Conservation (phyloP, 108 stramenopile species). For the Conticribra weissflogii region DNA sequence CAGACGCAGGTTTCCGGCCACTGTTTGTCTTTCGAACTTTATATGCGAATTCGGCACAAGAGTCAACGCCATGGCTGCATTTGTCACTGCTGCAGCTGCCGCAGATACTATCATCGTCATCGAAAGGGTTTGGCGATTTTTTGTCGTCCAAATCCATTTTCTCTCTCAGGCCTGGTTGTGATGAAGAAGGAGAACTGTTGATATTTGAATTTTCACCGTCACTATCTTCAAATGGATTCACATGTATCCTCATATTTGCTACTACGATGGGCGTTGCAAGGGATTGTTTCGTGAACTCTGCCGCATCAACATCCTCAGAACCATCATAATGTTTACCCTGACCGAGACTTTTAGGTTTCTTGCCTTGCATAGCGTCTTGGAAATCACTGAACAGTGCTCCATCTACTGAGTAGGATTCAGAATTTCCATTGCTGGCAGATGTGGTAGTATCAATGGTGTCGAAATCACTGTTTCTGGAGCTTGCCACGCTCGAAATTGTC, state of each 20-base stretch:
- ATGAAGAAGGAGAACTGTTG: not conserved
- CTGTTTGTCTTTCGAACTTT: constrained; percentile 5
- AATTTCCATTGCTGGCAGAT: not conserved
- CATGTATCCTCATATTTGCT: not conserved
- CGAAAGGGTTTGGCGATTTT: constrained; percentile 1
- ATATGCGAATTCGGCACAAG: not conserved
- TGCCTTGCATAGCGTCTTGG: not conserved
- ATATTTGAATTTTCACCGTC: not conserved
- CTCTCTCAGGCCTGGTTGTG: not conserved
- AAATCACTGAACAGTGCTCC: constrained; percentile 7
- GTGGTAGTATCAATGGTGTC: not conserved
- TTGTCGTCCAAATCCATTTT: not conserved
- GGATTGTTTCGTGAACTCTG: too few relatives aligned
- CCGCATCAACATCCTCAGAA: too few relatives aligned
- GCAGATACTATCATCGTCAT: constrained; percentile 9
- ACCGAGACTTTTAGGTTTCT: too few relatives aligned
- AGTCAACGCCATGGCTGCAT: constrained; percentile 1
- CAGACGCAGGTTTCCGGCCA: too few relatives aligned
- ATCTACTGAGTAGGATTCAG: not conserved
- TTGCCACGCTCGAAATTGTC: not conserved
- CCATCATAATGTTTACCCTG: too few relatives aligned
- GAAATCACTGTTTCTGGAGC: not conserved
- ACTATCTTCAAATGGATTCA: constrained; percentile 22
- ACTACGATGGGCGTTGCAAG: not conserved
- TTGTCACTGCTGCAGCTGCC: not conserved